Evolutionary conservation across 2,329 filamentous ascomycete species (phyloP).

Genomic region (Stagonosporopsis cucurbitacearum): DNA sequence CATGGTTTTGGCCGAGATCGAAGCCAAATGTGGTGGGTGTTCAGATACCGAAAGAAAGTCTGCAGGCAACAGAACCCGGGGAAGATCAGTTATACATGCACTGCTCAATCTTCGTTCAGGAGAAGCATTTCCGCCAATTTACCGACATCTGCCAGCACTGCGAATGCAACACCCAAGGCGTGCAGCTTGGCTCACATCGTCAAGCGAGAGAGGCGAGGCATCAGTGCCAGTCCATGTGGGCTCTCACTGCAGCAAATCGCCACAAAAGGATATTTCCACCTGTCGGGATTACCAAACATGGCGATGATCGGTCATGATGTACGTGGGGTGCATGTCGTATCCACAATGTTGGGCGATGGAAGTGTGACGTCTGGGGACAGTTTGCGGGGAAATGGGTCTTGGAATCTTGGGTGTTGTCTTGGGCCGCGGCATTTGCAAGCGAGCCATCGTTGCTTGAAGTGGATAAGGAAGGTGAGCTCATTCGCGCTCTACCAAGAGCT

Average conservation of each 20-base stretch:
- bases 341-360: conserved; percentile 3
- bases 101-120: not conserved
- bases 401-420: conserved; percentile 22
- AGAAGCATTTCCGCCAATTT: conserved; percentile 2
- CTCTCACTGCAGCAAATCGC: not conserved
- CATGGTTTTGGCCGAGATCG: conserved; percentile 10
- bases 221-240: conserved; percentile 3
- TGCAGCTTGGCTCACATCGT: conserved; percentile 8
- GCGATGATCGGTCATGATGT: conserved; percentile 11
- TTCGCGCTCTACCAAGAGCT: not conserved
- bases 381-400: conserved; percentile 26
- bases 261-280: conserved; percentile 11
- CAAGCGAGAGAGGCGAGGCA: conserved; percentile 10
- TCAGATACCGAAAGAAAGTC: not conserved
- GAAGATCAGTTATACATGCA: conserved; percentile 15
- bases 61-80: not conserved
- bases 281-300: conserved; percentile 4
- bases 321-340: conserved; percentile 4
- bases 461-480: conserved; percentile 13
- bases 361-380: conserved; percentile 16
- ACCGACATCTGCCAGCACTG: conserved; percentile 4
- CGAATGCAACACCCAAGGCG: conserved; percentile 1
- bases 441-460: conserved; percentile 3
- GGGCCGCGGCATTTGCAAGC: conserved; percentile 18
- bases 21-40: not conserved